A percentile compares a stretch with the other conserved stretches of the same genome.
These are phyloP conservation scores for Leccinum sublutescens DNA, from an alignment of 768 basidiomycete species.

Conservation along the genomic window DNA sequence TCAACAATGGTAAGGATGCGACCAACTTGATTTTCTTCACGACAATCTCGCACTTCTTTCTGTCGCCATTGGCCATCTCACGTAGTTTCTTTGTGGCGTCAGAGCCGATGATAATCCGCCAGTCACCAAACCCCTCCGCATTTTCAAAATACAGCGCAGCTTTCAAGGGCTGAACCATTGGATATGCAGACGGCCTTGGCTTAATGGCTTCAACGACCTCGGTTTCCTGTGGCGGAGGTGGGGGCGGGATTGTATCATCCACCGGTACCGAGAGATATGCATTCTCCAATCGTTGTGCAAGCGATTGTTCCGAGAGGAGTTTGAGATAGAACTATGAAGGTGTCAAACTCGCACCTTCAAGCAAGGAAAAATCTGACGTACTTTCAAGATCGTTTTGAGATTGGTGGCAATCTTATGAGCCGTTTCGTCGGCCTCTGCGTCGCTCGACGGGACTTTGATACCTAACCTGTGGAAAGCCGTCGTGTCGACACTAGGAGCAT, in stretches of 20 bases:
- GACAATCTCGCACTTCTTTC: slow-evolving; percentile 50
- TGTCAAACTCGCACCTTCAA: background rate
- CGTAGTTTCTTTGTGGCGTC: slow-evolving; percentile 51
- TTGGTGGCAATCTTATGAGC: slow-evolving; percentile 17
- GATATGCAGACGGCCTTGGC: slow-evolving; percentile 34
- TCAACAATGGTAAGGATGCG: background rate
- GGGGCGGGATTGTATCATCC: background rate
- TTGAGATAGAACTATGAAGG: slow-evolving; percentile 25
- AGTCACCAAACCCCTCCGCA: slow-evolving; percentile 59
- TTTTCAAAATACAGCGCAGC: slow-evolving; percentile 60
- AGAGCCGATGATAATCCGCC: slow-evolving; percentile 57
- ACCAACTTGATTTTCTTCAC: slow-evolving; percentile 68
- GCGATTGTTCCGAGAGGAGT: slow-evolving; percentile 16
- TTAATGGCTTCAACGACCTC: slow-evolving; percentile 1
- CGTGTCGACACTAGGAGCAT: slow-evolving; percentile 21
- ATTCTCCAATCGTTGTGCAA: slow-evolving; percentile 9
- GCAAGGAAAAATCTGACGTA: slow-evolving; percentile 3
- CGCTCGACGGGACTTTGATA: slow-evolving; percentile 24
- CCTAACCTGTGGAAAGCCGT: slow-evolving; percentile 33
- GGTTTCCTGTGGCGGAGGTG: background rate
- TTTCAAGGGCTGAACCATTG: slow-evolving; percentile 56
- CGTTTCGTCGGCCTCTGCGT: slow-evolving; percentile 16
- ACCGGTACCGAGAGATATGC: slow-evolving; percentile 6
- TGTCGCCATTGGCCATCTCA: slow-evolving; percentile 44
- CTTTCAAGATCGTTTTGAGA: slow-evolving; percentile 32